Base-by-base conservation (phyloP, 495 filamentous ascomycete genomes). In the Talaromyces nanjingensis region DNA sequence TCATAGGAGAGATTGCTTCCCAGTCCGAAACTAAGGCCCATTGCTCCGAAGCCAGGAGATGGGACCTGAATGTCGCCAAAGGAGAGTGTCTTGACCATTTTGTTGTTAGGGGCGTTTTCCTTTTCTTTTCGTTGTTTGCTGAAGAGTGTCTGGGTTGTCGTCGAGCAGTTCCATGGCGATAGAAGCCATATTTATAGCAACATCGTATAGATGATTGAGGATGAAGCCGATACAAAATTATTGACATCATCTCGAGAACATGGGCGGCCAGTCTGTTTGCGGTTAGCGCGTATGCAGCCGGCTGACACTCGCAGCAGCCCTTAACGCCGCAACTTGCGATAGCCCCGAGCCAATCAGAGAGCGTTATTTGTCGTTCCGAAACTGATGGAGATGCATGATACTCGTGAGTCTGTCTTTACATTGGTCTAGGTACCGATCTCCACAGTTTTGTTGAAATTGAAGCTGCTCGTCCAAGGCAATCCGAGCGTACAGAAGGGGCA, bases 41-140 rank as follows among this genome's bases (percentile, higher is more conserved):
- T 81, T 27, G 78, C 78, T 33, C 78, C 78, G 64, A 79, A 72
- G 66, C 80, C 78, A 3, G 78, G 78, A 22, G 69, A 65, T 11
- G 78, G 73, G 31, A 80, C 76, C 54, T 76, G 68, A 31, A 76
- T 67, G 53, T 74, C 64, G 37, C 66, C 69, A 63, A 81, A 80
- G 27, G 77, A 72, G 62, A 81, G 67, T 64, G 75, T 76, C 29
- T 72, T 70, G 67, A 77, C 76, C 77, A 81, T 79, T 27, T 67
- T 79, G 55, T 14, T 42, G 37, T 6, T 42, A 6, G 37, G 12
- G 14, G 37, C 8, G 4, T 5, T 42, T 16, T 42, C 14, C 4
- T 14, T 5, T 42, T 16, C 37, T 14, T 42, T 42, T 42, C 37
- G 37, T 42, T 14, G 0, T 14, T 14, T 39, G 34, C 34, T 14